Evolutionary conservation across 495 filamentous ascomycete genomes (phyloP), one percentile per base, ranked within the genome.

Genomic region (Penicillium paradoxum): DNA sequence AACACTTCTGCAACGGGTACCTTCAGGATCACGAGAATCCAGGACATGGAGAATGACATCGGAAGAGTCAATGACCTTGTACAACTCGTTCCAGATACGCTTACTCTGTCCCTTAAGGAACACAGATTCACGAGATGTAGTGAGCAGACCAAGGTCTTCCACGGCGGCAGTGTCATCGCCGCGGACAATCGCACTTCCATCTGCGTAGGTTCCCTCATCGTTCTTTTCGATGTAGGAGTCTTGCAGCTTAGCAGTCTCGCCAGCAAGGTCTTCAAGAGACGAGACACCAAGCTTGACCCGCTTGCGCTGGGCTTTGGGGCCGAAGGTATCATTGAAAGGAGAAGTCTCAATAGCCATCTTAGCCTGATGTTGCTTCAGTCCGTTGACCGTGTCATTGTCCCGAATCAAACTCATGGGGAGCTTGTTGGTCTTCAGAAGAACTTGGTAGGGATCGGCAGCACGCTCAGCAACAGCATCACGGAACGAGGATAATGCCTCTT

Each of bases 81-180:
- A 96, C n/a, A 98, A 70, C 61, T 98, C 93, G 69, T 97, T 97
- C 91, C 91, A 97, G 58, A 98, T 98, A 43, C 93, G 79, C 70
- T 93, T 95, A 57, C 83, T 88, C 67, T 95, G 89, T 14, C 93
- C 93, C 74, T 98, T 98, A 45, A 74, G 84, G 73, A 98, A 98
- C 45, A 98, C 87, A 21, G 90, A 80, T 60, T 98, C 93, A 53
- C 86, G 78, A 18, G 91, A 89, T 38, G 82, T 84, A 2, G 83
- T 79, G 14, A 88, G 70, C 29, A 70, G 71, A 30, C 77, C 77
- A 2, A 55, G 24, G 29, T 81, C 80, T 9, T 70, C 46, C 10
- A 6, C 68, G 4, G 73, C 71, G 22, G 73, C 69, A 51, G 75
- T 75, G 24, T 83, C 76, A 40, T 79, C 80, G 38, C 77, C 75